Percentiles rank a stretch among this genome's conserved stretches.
Conservation (phyloP, 306 rosid genomes). For the Pachyrhizus erosus region DNA sequence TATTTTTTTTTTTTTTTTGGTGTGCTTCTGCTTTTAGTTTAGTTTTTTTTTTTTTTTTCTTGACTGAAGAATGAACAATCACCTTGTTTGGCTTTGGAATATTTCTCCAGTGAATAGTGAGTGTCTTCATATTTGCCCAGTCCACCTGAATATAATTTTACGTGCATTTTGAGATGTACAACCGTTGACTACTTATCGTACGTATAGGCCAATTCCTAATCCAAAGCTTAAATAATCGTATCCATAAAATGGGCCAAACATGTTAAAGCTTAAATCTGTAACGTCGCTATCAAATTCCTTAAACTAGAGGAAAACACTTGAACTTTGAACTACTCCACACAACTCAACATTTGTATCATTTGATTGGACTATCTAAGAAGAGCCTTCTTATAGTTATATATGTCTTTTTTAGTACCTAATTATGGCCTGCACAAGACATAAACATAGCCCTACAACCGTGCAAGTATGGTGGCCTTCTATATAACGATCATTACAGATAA, state of each 20-base stretch:
- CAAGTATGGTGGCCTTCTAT: background rate
- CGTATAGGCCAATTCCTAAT: background rate
- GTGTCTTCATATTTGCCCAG: background rate
- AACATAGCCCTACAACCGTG: background rate
- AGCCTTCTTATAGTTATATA: background rate
- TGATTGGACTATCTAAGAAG: background rate
- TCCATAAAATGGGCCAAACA: background rate
- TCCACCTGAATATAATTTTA: background rate
- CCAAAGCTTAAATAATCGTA: background rate
- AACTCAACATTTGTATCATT: background rate
- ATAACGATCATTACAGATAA: background rate
- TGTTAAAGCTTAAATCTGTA: background rate
- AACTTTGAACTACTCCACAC: constrained; percentile 7
- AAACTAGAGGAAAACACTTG: background rate
- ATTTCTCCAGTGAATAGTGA: background rate
- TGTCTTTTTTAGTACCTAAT: background rate
- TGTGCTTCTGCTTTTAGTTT: no score
- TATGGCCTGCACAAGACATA: constrained; percentile 4
- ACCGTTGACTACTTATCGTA: background rate
- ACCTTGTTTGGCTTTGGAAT: background rate
- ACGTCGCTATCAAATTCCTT: background rate
- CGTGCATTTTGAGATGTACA: background rate
- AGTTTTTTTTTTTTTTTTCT: no score
- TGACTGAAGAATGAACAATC: background rate
- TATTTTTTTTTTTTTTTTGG: no score